phyloP scores from a whole-genome alignment of 345 rosid genomes.

The Nephelium lappaceum region DNA sequence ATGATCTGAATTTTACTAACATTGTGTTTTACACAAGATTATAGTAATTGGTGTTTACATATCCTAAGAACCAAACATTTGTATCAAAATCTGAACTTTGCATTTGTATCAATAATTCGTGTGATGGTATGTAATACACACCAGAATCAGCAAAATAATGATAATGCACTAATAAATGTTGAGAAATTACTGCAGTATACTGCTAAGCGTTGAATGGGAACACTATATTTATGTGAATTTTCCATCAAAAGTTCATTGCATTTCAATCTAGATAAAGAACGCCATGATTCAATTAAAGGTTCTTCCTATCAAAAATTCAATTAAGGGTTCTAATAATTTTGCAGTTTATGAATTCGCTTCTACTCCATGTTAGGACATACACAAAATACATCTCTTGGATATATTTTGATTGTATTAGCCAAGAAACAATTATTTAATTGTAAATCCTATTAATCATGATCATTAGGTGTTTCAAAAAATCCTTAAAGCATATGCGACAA shows the following conservation, averaged over 20 bases:
- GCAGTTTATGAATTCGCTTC: conserved; percentile 8
- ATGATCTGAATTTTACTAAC: too few species aligned
- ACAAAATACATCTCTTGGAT: background rate
- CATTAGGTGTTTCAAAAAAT: conserved; percentile 89
- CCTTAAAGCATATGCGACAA: conserved; percentile 87
- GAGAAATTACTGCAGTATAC: background rate
- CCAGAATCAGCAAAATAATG: too few species aligned
- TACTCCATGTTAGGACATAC: background rate
- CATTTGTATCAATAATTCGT: too few species aligned
- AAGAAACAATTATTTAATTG: background rate
- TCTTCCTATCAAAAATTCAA: too few species aligned
- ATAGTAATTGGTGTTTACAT: too few species aligned
- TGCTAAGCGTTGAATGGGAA: background rate
- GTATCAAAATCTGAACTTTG: too few species aligned
- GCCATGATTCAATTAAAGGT: background rate
- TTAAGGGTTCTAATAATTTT: background rate
- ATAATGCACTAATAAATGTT: too few species aligned
- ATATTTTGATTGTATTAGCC: background rate
- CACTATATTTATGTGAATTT: too few species aligned
- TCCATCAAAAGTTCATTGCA: background rate
- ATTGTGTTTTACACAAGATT: too few species aligned
- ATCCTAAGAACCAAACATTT: too few species aligned
- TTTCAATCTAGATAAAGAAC: background rate
- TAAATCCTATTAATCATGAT: conserved; percentile 10
- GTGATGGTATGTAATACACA: too few species aligned